A percentile compares a stretch with the other conserved stretches of the same genome.
Conservation (phyloP, 2,329 filamentous ascomycete species). For the Ophiostoma sp. region DNA sequence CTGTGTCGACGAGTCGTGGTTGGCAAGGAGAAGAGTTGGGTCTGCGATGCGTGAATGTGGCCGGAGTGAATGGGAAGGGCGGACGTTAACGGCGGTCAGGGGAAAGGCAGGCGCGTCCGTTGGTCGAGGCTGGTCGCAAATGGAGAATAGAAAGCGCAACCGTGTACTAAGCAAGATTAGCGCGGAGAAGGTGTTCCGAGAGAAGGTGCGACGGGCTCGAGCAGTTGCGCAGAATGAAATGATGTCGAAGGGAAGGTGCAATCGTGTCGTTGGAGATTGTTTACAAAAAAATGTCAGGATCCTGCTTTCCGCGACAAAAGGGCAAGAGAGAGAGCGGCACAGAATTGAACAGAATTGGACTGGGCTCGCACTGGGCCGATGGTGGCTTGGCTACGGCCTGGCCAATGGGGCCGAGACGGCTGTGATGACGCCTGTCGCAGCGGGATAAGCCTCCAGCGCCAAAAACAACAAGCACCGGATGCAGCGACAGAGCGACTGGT, state of each 20-base stretch:
- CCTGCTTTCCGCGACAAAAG: conserved; percentile 13
- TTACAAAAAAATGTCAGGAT: conserved; percentile 1
- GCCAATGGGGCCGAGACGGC: conserved; percentile 15
- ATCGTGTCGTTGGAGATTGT: not conserved
- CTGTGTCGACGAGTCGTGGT: not conserved
- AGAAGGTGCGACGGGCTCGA: conserved; percentile 8
- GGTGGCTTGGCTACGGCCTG: conserved; percentile 11
- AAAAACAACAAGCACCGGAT: conserved; percentile 1
- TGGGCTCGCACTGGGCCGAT: not conserved
- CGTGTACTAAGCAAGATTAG: not conserved
- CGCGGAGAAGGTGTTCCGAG: not conserved
- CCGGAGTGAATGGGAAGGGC: not conserved
- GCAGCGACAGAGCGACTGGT: not conserved
- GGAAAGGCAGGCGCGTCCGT: conserved; percentile 13
- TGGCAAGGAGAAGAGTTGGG: not conserved
- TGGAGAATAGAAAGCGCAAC: conserved; percentile 13
- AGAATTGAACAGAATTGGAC: conserved; percentile 1
- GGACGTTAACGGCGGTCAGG: not conserved
- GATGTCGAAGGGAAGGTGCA: not conserved
- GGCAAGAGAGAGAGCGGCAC: not conserved
- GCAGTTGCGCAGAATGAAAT: not conserved
- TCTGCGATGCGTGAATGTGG: not conserved
- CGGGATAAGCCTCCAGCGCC: conserved; percentile 2
- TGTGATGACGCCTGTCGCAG: conserved; percentile 12
- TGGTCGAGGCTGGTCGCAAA: not conserved